Percentiles rank a stretch among this genome's conserved stretches.
Evolutionary conservation across 2,329 filamentous ascomycete species (phyloP).

Genomic region (Stagonosporopsis rhizophila): DNA sequence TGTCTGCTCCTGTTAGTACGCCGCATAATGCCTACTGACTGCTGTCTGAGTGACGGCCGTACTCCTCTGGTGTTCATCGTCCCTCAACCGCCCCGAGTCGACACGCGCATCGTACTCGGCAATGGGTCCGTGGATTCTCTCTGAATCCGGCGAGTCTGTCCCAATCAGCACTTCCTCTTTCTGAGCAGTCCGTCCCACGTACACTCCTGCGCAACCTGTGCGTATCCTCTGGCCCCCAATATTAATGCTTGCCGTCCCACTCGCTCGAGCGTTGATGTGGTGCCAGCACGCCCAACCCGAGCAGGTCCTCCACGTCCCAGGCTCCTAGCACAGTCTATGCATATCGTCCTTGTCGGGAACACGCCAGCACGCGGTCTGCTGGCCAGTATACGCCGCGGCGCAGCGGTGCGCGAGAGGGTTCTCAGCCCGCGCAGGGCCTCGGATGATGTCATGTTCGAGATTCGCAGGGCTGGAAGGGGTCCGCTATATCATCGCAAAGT

Average conservation of each 20-base stretch:
- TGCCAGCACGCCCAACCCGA: slow-evolving; percentile 10
- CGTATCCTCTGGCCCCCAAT: slow-evolving; percentile 35
- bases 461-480: neutral
- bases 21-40: neutral
- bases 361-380: slow-evolving; percentile 2
- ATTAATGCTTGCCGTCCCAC: slow-evolving; percentile 17
- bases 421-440: slow-evolving; percentile 39
- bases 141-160: slow-evolving; percentile 23
- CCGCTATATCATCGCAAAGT: slow-evolving; percentile 20
- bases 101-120: slow-evolving; percentile 89
- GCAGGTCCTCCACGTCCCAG: slow-evolving; percentile 18
- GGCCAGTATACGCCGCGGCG: slow-evolving; percentile 21
- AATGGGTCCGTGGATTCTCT: slow-evolving; percentile 69
- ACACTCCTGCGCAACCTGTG: slow-evolving; percentile 38
- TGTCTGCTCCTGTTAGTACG: slow-evolving; percentile 60
- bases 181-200: slow-evolving; percentile 3
- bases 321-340: slow-evolving; percentile 35
- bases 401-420: slow-evolving; percentile 36
- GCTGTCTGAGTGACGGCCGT: slow-evolving; percentile 37
- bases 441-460: slow-evolving; percentile 44
- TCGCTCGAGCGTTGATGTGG: slow-evolving; percentile 9
- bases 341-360: slow-evolving; percentile 31
- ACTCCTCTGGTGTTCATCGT: slow-evolving; percentile 93
- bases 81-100: slow-evolving; percentile 72
- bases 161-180: slow-evolving; percentile 12